Conservation (phyloP, 805 yeast genomes). For the Hanseniaspora thailandica region DNA sequence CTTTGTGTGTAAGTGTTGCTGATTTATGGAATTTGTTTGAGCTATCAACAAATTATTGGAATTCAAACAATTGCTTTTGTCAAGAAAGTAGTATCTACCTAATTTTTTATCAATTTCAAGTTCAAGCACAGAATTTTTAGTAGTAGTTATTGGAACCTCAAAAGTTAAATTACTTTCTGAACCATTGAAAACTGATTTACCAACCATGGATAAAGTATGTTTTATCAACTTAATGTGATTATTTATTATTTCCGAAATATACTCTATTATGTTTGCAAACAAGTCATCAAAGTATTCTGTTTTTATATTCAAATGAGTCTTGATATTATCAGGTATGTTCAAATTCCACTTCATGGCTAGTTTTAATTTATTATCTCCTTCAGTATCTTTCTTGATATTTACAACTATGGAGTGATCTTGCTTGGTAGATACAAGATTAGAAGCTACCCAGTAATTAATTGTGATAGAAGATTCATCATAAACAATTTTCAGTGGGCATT, state of each 20-base stretch:
- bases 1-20: conserved; percentile 20
- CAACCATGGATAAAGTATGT: conserved; percentile 19
- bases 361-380: conserved; percentile 14
- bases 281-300: conserved; percentile 22
- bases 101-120: conserved; percentile 26
- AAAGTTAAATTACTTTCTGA: conserved; percentile 18
- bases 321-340: conserved; percentile 3
- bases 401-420: conserved; percentile 23
- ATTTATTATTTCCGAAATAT: conserved; percentile 18
- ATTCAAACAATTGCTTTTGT: conserved; percentile 20
- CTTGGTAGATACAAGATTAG: background rate
- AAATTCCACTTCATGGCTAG: conserved; percentile 27
- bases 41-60: conserved; percentile 19
- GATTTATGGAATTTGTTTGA: conserved; percentile 25
- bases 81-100: conserved; percentile 27
- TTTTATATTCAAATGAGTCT: conserved; percentile 20
- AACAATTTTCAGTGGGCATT: conserved; percentile 4
- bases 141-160: conserved; percentile 28
- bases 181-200: background rate
- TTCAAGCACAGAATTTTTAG: conserved; percentile 26
- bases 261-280: conserved; percentile 27
- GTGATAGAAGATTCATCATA: conserved; percentile 28
- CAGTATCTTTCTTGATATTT: conserved; percentile 23
- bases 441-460: conserved; percentile 27
- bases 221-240: conserved; percentile 28